Evolutionary conservation across 2,329 filamentous ascomycete species (phyloP).

Genomic region (Sordariomycetes sp.): DNA sequence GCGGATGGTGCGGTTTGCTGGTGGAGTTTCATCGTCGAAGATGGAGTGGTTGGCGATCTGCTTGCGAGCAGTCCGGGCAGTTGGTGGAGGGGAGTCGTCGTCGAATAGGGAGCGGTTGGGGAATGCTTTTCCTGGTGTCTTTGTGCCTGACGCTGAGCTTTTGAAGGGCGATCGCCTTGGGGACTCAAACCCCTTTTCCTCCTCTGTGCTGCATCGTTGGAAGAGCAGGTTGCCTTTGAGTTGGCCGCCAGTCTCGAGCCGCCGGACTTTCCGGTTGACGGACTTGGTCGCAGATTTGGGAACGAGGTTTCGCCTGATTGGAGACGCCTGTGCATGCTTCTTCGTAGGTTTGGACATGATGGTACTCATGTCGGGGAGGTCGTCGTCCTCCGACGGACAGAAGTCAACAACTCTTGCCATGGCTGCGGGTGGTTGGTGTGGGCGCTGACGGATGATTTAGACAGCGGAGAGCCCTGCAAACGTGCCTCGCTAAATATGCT

Average conservation of each 20-base stretch:
- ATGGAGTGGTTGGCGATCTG: not conserved
- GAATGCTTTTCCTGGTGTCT: not conserved
- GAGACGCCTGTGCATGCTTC: slow-evolving; percentile 4
- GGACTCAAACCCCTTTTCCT: slow-evolving; percentile 5
- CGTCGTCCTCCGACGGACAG: slow-evolving; percentile 26
- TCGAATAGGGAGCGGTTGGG: not conserved
- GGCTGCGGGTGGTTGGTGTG: too few species aligned
- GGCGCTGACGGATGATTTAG: too few species aligned
- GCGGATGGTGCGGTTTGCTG: not conserved
- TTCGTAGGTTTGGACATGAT: slow-evolving; percentile 12
- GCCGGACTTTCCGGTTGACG: slow-evolving; percentile 19
- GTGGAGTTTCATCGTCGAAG: slow-evolving; percentile 1
- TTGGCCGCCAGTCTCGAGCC: slow-evolving; percentile 13
- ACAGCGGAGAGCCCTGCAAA: too few species aligned
- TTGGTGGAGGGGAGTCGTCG: slow-evolving; percentile 4
- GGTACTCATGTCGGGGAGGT: slow-evolving; percentile 28
- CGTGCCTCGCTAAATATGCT: too few species aligned
- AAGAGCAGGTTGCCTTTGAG: slow-evolving; percentile 18
- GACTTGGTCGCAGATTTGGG: slow-evolving; percentile 14
- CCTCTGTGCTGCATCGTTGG: slow-evolving; percentile 18
- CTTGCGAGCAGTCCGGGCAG: not conserved
- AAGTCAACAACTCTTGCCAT: slow-evolving; percentile 20
- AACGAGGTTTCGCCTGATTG: slow-evolving; percentile 5
- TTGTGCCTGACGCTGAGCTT: not conserved
- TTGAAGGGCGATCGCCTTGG: slow-evolving; percentile 5